Evolutionary conservation across 208 protist species (phyloP), one percentile per base, ranked within the genome.

Genomic region (Trichomonas gallinae): DNA sequence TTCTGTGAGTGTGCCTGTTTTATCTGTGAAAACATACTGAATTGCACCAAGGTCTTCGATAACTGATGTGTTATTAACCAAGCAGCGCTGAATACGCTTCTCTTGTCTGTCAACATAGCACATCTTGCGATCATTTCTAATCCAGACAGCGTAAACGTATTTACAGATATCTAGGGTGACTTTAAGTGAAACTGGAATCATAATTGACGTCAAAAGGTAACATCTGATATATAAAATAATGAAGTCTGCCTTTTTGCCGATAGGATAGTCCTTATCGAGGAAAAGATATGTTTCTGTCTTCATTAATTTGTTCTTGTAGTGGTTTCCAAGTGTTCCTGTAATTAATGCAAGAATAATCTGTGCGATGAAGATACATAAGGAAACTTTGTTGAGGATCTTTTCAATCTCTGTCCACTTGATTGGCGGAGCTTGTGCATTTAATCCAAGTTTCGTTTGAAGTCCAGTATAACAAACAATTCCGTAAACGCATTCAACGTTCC

Each of bases 111-210:
- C 96, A 38, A 96, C 13, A 96, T 99, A 97, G 63, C 98, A 98
- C 98, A 99, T 99, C 1, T 97, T 51, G 36, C 83, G 87, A 97
- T 99, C 99, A 98, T 98, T 98, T 96, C 98, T 98, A 21, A 99
- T 99, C 96, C 97, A 97, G 15, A 97, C 97, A 2, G 98, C 97
- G 97, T 99, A 99, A 96, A 98, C 98, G 96, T 99, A 98, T 97
- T 99, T 99, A 83, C 97, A 98, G 89, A 99, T 98, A 97, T 99
- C 98, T 21, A 99, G 97, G 44, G 98, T 98, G 96, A 99, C 98
- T 97, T 99, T 99, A 96, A 99, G 98, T 36, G 98, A 99, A 23
- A 99, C 98, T 11, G 99, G 99, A 82, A 99, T 99, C 98, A 99
- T 99, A 26, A 98, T 98, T n/a, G 98, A 98, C n/a, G 98, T 99